Base-by-base conservation (phyloP, 495 filamentous ascomycete species). In the Neurospora sp. region DNA sequence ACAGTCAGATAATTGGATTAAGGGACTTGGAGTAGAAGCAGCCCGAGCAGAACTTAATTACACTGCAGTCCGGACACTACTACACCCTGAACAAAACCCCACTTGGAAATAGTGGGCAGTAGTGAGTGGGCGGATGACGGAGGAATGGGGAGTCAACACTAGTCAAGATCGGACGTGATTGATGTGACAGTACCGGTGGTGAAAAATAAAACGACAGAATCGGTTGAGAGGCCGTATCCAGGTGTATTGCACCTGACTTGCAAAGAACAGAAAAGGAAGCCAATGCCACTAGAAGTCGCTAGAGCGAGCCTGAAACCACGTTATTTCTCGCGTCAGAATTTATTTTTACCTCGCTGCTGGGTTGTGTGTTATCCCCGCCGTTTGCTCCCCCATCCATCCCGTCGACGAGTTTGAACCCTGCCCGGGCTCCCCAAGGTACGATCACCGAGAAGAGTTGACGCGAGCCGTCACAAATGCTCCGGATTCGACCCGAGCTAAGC, bases 391-490 rank as follows among this genome's bases (percentile, higher is more conserved):
- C 53, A 35, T 65, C 53, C 27, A 65, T 65, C 53, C 53, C 53
- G 53, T 61, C 27, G 53, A 65, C 53, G 27, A 65, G 27, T 65
- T 35, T 65, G 27, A 65, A 65, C 27, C 53, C 53, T 65, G 53
- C 27, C 20, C 53, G 14, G 53, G 53, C 53, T 61, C 53, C 14
- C 14, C 27, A 61, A 61, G 27, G 53, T 65, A 65, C 53, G 12
- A 65, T 65, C 53, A 61, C 53, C 53, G 53, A 65, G 14, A 35
- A 12, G 48, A 59, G 53, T 35, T 65, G 53, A 65, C 35, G 53
- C 53, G 14, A 65, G 53, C 74, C 75, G 73, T 73, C 71, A 59
- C 69, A 76, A 76, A 76, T 73, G 75, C 75, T 76, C 75, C 75
- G 75, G 75, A 22, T 37, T 37, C n/a, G 16, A 68, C 59, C 35